Evolutionary conservation across 1,139 yeast genomes (phyloP).

Genomic region (Kluyveromyces sp.): DNA sequence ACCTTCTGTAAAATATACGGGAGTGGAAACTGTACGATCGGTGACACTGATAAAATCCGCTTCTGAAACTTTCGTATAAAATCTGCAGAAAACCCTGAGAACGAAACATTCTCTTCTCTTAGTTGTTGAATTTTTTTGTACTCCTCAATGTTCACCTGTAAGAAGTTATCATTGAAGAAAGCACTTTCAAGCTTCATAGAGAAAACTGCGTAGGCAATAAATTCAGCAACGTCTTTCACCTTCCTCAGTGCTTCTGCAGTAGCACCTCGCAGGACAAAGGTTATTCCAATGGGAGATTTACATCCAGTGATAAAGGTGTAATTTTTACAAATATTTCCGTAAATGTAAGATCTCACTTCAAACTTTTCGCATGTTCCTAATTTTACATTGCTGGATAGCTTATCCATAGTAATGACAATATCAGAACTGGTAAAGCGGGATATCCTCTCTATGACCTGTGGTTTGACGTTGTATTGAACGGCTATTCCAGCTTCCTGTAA

Average conservation of each 20-base stretch:
- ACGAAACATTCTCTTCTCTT: conserved; percentile 9
- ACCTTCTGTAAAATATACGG: conserved; percentile 58
- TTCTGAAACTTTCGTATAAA: conserved; percentile 46
- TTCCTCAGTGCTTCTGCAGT: conserved; percentile 51
- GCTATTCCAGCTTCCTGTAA: conserved; percentile 71
- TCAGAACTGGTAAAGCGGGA: conserved; percentile 80
- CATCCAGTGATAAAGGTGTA: conserved; percentile 76
- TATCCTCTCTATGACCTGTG: conserved; percentile 73
- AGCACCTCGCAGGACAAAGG: conserved; percentile 76
- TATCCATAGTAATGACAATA: conserved; percentile 61
- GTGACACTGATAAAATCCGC: conserved; percentile 62
- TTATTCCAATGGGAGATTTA: conserved; percentile 67
- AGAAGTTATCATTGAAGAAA: conserved; percentile 67
- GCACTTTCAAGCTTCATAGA: conserved; percentile 78
- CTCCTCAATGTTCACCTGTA: conserved; percentile 39
- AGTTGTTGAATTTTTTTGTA: conserved; percentile 22
- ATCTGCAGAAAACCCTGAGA: conserved; percentile 37
- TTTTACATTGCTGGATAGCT: conserved; percentile 48
- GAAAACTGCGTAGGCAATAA: conserved; percentile 68
- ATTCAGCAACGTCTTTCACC: conserved; percentile 73
- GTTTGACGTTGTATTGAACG: conserved; percentile 73
- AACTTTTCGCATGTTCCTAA: conserved; percentile 71
- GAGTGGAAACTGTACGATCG: conserved; percentile 60
- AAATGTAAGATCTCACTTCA: conserved; percentile 60
- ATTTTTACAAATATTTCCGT: conserved; percentile 53